Conservation (phyloP, 2,329 filamentous ascomycete species). For the Diaporthe aspalathi region DNA sequence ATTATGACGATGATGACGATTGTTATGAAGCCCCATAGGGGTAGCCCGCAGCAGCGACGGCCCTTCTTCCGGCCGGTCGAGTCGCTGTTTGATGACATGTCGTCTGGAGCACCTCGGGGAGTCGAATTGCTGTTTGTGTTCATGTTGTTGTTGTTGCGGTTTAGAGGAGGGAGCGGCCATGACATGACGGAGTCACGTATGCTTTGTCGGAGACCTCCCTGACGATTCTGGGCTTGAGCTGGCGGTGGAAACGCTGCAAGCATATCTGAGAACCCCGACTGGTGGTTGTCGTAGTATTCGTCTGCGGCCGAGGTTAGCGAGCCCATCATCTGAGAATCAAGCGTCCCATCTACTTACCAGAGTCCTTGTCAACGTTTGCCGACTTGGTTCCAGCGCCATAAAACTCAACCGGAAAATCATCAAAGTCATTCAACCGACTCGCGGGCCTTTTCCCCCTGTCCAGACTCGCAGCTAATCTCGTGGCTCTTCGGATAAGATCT, state of each 20-base stretch:
- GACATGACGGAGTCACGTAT: conserved; percentile 60
- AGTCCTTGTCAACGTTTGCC: conserved; percentile 53
- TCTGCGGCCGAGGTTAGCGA: conserved; percentile 42
- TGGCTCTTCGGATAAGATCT: conserved; percentile 90
- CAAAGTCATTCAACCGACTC: conserved; percentile 67
- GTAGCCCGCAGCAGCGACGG: conserved; percentile 85
- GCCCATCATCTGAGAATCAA: neutral
- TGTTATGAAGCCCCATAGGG: conserved; percentile 80
- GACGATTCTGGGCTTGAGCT: conserved; percentile 58
- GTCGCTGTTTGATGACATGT: conserved; percentile 5
- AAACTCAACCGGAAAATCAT: conserved; percentile 61
- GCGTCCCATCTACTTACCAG: conserved; percentile 49
- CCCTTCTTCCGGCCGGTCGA: conserved; percentile 50
- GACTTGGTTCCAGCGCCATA: conserved; percentile 46
- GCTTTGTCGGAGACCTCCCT: conserved; percentile 57
- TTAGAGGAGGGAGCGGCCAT: conserved; percentile 60
- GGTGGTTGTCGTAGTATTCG: conserved; percentile 56
- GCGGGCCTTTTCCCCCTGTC: conserved; percentile 79
- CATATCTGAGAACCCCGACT: conserved; percentile 72
- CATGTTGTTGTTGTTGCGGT: conserved; percentile 42
- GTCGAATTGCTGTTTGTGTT: conserved; percentile 41
- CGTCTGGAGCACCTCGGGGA: conserved; percentile 24
- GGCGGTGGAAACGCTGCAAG: conserved; percentile 73
- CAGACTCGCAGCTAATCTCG: conserved; percentile 85
- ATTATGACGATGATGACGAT: conserved; percentile 73